These are phyloP conservation scores for Sindora glabra DNA, from an alignment of 306 rosid genomes.

Conservation along the genomic window DNA sequence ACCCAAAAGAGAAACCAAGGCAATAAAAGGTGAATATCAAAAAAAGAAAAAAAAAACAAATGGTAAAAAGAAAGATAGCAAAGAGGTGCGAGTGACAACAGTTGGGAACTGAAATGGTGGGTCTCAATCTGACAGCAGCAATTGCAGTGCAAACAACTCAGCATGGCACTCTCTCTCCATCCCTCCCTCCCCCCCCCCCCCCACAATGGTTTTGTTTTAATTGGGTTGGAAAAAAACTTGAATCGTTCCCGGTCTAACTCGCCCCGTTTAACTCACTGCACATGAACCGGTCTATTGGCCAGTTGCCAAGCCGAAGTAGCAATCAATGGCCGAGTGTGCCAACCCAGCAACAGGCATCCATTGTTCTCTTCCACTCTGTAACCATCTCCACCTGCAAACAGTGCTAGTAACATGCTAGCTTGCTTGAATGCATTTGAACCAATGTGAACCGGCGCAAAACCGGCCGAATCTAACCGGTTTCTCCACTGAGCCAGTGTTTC, in stretches of 20 bases:
- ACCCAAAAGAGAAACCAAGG: conserved; percentile 18
- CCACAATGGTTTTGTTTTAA: conserved; percentile 25
- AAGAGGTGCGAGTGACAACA: no score
- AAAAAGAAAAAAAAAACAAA: no score
- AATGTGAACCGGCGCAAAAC: conserved; percentile 57
- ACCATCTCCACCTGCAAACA: conserved; percentile 78
- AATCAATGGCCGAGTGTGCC: conserved; percentile 90
- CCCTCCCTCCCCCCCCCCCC: conserved; percentile 13
- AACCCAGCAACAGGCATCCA: conserved; percentile 71
- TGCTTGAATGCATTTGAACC: conserved; percentile 94
- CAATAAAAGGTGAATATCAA: neutral
- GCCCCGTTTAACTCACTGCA: conserved; percentile 54
- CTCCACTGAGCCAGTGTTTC: conserved; percentile 74
- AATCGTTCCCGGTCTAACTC: neutral
- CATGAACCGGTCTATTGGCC: conserved; percentile 8
- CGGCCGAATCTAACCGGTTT: conserved; percentile 46
- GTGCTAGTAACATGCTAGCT: conserved; percentile 71
- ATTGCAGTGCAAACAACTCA: conserved; percentile 44
- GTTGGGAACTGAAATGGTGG: no score
- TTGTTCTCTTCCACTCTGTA: conserved; percentile 74
- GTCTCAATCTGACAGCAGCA: conserved; percentile 25
- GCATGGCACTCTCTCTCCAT: conserved; percentile 35
- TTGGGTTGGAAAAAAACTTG: neutral
- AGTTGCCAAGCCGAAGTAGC: conserved; percentile 88
- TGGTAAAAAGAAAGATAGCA: no score